Evolutionary conservation across 2,329 filamentous ascomycete genomes (phyloP), one percentile per base, ranked within the genome.

Genomic region (Botrytis paeoniae): DNA sequence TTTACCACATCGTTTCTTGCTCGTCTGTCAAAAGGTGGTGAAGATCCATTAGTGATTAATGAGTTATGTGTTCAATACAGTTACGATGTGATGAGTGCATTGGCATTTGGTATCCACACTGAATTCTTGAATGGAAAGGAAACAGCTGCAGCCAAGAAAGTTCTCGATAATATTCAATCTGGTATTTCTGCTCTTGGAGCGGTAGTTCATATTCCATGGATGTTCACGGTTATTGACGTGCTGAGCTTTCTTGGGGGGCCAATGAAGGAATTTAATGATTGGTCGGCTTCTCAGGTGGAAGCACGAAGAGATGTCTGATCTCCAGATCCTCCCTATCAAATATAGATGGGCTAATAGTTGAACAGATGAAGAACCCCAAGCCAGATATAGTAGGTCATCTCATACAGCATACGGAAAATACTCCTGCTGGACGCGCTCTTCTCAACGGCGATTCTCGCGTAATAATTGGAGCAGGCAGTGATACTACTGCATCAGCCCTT

Each of bases 401-500:
- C 16, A 73, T 76, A 8, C 70, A 75, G 20, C 73, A 73, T 12
- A 70, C 74, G 10, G 71, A 74, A 29, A 35, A 75, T n/a, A 70
- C 62, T 32, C 45, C 59, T 6, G 71, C 76, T 39, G 65, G 65
- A 2, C 35, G 51, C 5, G 65, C 65, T 25, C 65, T 51, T 4
- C 48, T 78, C 35, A 65, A 64, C 9, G 75, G 74, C 20, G 76
- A 78, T 68, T 71, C 75, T n/a, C 73, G 74, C 3, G 71, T 79
- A 37, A 78, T 83, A 45, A 80, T 83, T 29, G 80, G 82, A 35
- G 82, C 82, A 48, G 82, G 82, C 29, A 83, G 81, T 62, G 84
- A 85, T 74, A 85, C 84, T 20, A 84, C 83, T 0, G 79, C 83
- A 14, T 80, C 81, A 0, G 81, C 83, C 0, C 75, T 85, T 29